A percentile compares a stretch with the other conserved stretches of the same genome.
phyloP scores from a whole-genome alignment of 441 rosid species.

The Cnidoscolus chayamansa region DNA sequence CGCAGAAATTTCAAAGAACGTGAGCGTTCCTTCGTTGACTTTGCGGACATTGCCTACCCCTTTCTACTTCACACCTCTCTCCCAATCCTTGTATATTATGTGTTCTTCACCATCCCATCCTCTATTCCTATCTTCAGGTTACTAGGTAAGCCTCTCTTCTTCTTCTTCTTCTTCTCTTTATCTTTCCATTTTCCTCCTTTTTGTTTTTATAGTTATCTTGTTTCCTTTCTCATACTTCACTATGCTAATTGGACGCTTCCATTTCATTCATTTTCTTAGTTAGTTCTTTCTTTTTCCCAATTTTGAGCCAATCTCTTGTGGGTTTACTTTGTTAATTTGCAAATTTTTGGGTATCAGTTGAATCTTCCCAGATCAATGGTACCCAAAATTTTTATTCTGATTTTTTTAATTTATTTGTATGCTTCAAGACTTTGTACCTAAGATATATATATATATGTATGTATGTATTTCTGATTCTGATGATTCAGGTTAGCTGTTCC shows the following conservation, averaged over 20 bases:
- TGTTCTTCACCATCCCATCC: not conserved
- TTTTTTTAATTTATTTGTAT: not conserved
- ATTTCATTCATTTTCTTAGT: not conserved
- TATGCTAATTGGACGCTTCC: not conserved
- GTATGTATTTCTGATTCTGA: constrained; percentile 19
- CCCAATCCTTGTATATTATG: not conserved
- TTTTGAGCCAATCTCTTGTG: not conserved
- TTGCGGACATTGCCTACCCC: not conserved
- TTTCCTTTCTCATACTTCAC: not conserved
- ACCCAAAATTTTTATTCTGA: not conserved
- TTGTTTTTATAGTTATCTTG: not conserved
- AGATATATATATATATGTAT: not conserved
- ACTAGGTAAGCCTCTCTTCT: not conserved
- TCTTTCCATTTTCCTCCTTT: not conserved
- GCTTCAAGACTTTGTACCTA: constrained; percentile 11
- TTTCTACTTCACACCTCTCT: not conserved
- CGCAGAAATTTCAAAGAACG: constrained; percentile 4
- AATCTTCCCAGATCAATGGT: not conserved
- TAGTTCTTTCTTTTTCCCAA: too few relatives aligned
- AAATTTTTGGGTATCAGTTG: not conserved
- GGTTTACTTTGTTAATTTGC: not conserved
- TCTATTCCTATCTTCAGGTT: not conserved
- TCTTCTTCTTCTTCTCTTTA: not conserved
- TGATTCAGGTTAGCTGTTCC: constrained; percentile 33
- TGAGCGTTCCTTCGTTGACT: constrained; percentile 14